Conservation (phyloP, 176 grass and related monocot genomes). For the Tillandsia fasciculata region DNA sequence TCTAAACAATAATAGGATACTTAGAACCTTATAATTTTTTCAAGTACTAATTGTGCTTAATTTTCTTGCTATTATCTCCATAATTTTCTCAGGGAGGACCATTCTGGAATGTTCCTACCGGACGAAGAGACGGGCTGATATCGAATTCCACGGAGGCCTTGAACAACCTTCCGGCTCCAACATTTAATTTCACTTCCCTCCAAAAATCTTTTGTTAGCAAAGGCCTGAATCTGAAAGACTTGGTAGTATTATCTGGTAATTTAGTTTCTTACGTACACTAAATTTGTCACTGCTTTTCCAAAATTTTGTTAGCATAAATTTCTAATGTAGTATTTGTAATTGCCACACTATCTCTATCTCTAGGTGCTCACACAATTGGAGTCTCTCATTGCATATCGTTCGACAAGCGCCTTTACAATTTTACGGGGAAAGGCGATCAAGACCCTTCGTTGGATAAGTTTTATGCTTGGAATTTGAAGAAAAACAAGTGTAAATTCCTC, state of each 20-base stretch:
- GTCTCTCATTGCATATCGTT: slow-evolving; percentile 18
- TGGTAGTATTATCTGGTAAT: slow-evolving; percentile 15
- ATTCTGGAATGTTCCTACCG: too few relatives aligned
- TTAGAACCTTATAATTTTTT: neutral
- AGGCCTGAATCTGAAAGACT: slow-evolving; percentile 11
- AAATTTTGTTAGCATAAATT: neutral
- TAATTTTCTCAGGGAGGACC: too few relatives aligned
- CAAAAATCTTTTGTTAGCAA: slow-evolving; percentile 14
- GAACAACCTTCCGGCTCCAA: too few relatives aligned
- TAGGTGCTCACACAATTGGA: slow-evolving; percentile 20
- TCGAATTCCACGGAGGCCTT: too few relatives aligned
- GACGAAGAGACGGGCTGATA: too few relatives aligned
- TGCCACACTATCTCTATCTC: neutral
- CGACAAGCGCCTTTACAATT: slow-evolving; percentile 17
- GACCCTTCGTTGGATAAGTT: slow-evolving; percentile 15
- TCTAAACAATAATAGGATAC: too few relatives aligned
- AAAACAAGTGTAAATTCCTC: slow-evolving; percentile 15
- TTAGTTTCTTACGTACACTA: neutral
- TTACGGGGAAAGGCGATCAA: slow-evolving; percentile 13
- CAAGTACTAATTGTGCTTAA: too few relatives aligned
- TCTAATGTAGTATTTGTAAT: neutral
- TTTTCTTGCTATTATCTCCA: too few relatives aligned
- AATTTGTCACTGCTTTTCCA: neutral
- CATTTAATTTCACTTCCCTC: slow-evolving; percentile 6
- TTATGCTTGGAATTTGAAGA: slow-evolving; percentile 10